A percentile compares a stretch with the other conserved stretches of the same genome.
Conservation (phyloP, 176 grass and related monocot species). For the Zoysia japonica region DNA sequence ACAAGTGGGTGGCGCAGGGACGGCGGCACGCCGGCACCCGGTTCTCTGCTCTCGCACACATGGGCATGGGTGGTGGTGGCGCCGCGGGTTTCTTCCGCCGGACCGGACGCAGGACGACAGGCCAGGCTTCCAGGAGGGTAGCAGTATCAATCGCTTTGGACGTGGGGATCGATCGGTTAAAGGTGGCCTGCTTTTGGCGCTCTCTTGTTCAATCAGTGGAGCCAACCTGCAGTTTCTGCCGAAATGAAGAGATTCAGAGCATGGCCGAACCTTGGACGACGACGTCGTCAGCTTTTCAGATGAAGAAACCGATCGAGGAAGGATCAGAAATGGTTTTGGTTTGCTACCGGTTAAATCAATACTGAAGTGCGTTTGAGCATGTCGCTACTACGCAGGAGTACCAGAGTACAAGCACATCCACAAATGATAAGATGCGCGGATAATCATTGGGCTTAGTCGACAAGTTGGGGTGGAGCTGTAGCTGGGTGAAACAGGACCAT, state of each 20-base stretch:
- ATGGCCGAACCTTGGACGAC: not conserved
- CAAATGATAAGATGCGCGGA: no score
- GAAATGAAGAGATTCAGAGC: not conserved
- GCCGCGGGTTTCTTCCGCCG: constrained; percentile 1
- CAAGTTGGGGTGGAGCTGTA: not conserved
- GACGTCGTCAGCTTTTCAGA: not conserved
- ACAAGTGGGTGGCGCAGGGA: not conserved
- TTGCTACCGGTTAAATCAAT: no score
- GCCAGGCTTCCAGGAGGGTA: not conserved
- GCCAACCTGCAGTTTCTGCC: not conserved
- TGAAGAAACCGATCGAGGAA: no score
- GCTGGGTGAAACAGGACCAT: not conserved
- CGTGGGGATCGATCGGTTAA: constrained; percentile 4
- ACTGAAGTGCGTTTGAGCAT: not conserved
- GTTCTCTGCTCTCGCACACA: not conserved
- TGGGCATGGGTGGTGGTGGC: constrained; percentile 24
- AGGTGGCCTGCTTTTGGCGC: not conserved
- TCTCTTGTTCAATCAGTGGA: constrained; percentile 8
- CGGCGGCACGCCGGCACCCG: constrained; percentile 6
- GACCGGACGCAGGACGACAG: not conserved
- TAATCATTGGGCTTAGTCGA: not conserved
- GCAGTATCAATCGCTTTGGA: constrained; percentile 1
- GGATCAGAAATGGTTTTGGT: no score
- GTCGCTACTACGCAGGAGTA: no score
- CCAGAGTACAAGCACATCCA: not conserved